These are phyloP conservation scores for Penicillium sp. DNA, from an alignment of 2,329 filamentous ascomycete genomes.

Conservation along the genomic window DNA sequence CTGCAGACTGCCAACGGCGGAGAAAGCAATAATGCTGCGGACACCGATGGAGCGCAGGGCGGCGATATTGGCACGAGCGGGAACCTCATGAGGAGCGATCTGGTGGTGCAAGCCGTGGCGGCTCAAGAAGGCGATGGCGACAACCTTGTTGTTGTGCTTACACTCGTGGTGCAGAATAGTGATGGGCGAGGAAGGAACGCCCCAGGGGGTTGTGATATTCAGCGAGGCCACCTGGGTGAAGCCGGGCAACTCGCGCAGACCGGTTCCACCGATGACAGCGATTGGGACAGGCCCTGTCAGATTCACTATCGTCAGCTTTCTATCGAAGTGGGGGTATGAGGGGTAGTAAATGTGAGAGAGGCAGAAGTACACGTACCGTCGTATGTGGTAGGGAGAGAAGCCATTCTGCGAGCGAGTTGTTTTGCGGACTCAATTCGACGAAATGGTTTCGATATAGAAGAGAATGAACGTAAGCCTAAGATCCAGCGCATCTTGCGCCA, in stretches of 20 bases:
- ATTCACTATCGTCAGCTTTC: conserved; percentile 15
- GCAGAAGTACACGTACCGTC: conserved; percentile 49
- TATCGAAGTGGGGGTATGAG: conserved; percentile 13
- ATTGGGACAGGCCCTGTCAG: conserved; percentile 64
- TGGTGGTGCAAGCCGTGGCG: conserved; percentile 89
- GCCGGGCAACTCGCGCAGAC: conserved; percentile 79
- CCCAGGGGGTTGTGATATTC: conserved; percentile 82
- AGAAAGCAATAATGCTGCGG: conserved; percentile 88
- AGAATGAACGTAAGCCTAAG: conserved; percentile 21
- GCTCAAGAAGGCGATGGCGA: conserved; percentile 82
- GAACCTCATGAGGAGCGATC: conserved; percentile 91
- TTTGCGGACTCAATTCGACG: conserved; percentile 34
- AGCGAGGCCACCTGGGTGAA: conserved; percentile 82
- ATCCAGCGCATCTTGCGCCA: conserved; percentile 17
- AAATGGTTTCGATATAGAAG: conserved; percentile 27
- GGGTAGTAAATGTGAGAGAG: neutral
- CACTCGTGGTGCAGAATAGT: conserved; percentile 84
- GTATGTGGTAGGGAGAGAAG: conserved; percentile 57
- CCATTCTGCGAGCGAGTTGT: conserved; percentile 46
- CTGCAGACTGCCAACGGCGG: conserved; percentile 85
- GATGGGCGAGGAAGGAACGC: conserved; percentile 71
- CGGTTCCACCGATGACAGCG: conserved; percentile 90
- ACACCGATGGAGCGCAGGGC: conserved; percentile 89
- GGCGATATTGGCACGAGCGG: conserved; percentile 92
- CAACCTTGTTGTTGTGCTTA: conserved; percentile 60